These are phyloP conservation scores for Abelmoschus esculentus DNA, from an alignment of 345 rosid species.

Conservation along the genomic window DNA sequence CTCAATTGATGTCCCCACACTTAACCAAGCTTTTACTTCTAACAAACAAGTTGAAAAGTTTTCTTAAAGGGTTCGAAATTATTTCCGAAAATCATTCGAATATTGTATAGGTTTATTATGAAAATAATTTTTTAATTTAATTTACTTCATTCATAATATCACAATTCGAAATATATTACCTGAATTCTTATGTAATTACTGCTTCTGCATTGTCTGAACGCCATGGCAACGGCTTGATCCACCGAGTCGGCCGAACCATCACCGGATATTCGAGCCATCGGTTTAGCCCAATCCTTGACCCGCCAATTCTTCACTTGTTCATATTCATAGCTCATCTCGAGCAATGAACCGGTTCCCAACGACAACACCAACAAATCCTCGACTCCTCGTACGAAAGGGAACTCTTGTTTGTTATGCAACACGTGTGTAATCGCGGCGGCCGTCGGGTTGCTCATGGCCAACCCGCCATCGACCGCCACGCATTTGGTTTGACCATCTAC, in stretches of 20 bases:
- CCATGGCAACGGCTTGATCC: constrained; percentile 95
- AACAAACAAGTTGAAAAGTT: background rate
- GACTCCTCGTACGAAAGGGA: constrained; percentile 88
- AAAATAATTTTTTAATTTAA: too few species aligned
- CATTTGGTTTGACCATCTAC: constrained; percentile 66
- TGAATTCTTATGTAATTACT: constrained; percentile 81
- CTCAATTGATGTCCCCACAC: constrained; percentile 7
- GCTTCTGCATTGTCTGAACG: constrained; percentile 71
- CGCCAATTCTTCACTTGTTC: constrained; percentile 69
- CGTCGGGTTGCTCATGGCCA: constrained; percentile 81
- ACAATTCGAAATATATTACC: constrained; percentile 27
- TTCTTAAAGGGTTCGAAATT: too few species aligned
- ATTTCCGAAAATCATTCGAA: too few species aligned
- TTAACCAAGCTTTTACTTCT: constrained; percentile 12
- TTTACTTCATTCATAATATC: too few species aligned
- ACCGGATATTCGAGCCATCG: constrained; percentile 70
- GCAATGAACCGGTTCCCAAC: constrained; percentile 71
- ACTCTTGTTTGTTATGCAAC: constrained; percentile 91
- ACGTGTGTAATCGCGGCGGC: constrained; percentile 97
- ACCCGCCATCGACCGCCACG: constrained; percentile 76
- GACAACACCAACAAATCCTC: constrained; percentile 88
- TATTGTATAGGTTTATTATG: too few species aligned
- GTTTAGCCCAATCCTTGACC: constrained; percentile 87
- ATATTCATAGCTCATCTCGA: constrained; percentile 57
- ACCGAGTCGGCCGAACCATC: constrained; percentile 86